Evolutionary conservation across 2,329 filamentous ascomycete genomes (phyloP).

Genomic region (Helminthosporium solani): DNA sequence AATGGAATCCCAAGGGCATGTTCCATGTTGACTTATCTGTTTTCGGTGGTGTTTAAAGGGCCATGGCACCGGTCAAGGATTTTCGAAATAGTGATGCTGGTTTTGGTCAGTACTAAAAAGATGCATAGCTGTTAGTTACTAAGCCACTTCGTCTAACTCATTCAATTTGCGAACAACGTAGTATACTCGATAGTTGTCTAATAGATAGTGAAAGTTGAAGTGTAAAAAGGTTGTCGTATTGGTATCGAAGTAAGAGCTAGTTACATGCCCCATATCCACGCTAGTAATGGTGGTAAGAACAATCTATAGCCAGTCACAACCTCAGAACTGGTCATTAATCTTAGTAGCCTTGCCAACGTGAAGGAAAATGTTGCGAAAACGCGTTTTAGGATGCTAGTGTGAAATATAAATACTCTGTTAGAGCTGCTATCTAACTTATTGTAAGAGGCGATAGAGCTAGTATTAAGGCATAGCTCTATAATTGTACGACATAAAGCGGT

Average conservation of each 20-base stretch:
- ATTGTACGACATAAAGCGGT: constrained; percentile 40
- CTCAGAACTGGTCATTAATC: constrained; percentile 45
- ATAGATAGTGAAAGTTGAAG: no score
- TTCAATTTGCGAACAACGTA: constrained; percentile 27
- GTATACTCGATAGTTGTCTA: constrained; percentile 46
- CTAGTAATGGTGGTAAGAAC: no score
- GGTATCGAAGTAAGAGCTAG: no score
- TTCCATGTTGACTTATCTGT: constrained; percentile 46
- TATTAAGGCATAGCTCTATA: constrained; percentile 40
- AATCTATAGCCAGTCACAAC: no score
- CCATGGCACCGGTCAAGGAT: constrained; percentile 48
- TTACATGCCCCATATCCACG: no score
- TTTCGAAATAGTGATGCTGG: constrained; percentile 45
- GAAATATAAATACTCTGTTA: constrained; percentile 49
- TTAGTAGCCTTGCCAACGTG: constrained; percentile 39
- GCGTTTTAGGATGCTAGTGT: constrained; percentile 39
- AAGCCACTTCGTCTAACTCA: constrained; percentile 1
- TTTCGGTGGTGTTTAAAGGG: constrained; percentile 33
- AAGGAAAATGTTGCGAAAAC: constrained; percentile 48
- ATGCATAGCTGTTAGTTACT: constrained; percentile 12
- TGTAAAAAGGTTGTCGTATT: no score
- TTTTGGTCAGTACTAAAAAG: constrained; percentile 39
- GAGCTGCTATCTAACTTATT: constrained; percentile 49
- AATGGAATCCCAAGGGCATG: constrained; percentile 37
- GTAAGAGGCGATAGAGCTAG: constrained; percentile 35